A percentile compares a stretch with the other conserved stretches of the same genome.
Conservation (phyloP, 1,284 basidiomycete species). For the Trichosporon sp. region DNA sequence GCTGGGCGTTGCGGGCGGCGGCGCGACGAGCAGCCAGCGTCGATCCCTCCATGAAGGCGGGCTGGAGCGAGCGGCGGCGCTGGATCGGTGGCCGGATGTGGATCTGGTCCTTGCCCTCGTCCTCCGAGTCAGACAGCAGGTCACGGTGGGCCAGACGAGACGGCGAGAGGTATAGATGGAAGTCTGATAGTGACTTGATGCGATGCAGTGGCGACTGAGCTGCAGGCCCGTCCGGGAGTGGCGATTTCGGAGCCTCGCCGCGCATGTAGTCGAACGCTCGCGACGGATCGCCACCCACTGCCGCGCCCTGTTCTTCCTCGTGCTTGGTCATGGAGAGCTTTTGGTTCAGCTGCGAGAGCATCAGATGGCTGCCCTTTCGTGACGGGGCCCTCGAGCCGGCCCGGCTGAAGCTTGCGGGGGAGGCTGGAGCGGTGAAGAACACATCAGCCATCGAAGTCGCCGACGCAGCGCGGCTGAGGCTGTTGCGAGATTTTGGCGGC, state of each 20-base stretch:
- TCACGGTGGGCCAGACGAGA: slow-evolving; percentile 51
- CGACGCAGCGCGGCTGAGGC: slow-evolving; percentile 26
- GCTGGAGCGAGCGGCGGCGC: slow-evolving; percentile 34
- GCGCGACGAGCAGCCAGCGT: slow-evolving; percentile 29
- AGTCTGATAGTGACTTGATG: slow-evolving; percentile 51
- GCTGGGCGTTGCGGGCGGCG: slow-evolving; percentile 20
- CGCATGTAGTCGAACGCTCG: slow-evolving; percentile 12
- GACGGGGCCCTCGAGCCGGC: slow-evolving; percentile 23
- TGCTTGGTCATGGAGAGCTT: slow-evolving; percentile 34
- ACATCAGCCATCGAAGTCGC: slow-evolving; percentile 52
- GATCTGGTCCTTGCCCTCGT: slow-evolving; percentile 26
- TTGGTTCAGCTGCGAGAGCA: slow-evolving; percentile 20
- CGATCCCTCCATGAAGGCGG: slow-evolving; percentile 38
- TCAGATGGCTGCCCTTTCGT: slow-evolving; percentile 21
- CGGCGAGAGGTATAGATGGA: slow-evolving; percentile 56
- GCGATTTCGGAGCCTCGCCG: slow-evolving; percentile 9
- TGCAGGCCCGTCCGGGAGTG: slow-evolving; percentile 15
- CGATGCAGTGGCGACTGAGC: slow-evolving; percentile 35
- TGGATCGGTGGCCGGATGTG: slow-evolving; percentile 6
- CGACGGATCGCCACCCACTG: slow-evolving; percentile 1
- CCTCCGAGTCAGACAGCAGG: slow-evolving; percentile 47
- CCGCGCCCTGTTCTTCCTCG: slow-evolving; percentile 16
- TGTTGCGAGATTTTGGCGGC: slow-evolving; percentile 10
- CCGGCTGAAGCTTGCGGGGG: slow-evolving; percentile 31
- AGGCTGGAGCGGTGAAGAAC: slow-evolving; percentile 49